Evolutionary conservation across 441 rosid genomes (phyloP).

Genomic region (Adansonia grandidieri): DNA sequence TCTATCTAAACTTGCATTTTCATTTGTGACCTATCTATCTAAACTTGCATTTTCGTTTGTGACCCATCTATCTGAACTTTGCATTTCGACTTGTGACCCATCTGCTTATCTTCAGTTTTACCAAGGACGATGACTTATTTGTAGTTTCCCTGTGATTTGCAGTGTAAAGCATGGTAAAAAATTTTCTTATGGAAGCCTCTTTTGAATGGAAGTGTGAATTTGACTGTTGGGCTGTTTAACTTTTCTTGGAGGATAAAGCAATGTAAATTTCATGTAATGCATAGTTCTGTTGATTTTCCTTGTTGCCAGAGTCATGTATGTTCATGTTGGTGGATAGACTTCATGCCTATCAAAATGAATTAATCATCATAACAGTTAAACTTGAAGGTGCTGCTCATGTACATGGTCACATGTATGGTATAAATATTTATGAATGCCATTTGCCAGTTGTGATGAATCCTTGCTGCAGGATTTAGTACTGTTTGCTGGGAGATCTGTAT

Average conservation of each 20-base stretch:
- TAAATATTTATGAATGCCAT: neutral
- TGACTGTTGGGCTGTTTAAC: neutral
- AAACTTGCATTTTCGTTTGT: neutral
- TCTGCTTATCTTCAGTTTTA: neutral
- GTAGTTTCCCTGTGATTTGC: neutral
- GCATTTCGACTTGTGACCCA: neutral
- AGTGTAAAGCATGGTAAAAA: neutral
- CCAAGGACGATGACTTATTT: neutral
- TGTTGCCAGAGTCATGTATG: neutral
- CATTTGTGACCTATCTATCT: neutral
- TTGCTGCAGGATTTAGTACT: slow-evolving; percentile 9
- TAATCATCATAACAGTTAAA: neutral
- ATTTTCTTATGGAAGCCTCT: neutral
- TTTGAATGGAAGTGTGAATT: slow-evolving; percentile 6
- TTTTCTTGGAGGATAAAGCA: neutral
- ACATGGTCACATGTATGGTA: neutral
- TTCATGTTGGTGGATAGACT: neutral
- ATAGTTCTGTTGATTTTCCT: neutral
- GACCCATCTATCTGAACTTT: neutral
- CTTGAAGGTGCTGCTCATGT: neutral
- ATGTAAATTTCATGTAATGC: neutral
- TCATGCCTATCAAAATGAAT: neutral
- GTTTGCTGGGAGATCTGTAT: slow-evolving; percentile 8
- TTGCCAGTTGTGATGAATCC: neutral
- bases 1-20: neutral